Percentiles rank a stretch among this genome's conserved stretches.
phyloP scores from a whole-genome alignment of 202 grass and related monocot genomes.

The Eragrostis tef region DNA sequence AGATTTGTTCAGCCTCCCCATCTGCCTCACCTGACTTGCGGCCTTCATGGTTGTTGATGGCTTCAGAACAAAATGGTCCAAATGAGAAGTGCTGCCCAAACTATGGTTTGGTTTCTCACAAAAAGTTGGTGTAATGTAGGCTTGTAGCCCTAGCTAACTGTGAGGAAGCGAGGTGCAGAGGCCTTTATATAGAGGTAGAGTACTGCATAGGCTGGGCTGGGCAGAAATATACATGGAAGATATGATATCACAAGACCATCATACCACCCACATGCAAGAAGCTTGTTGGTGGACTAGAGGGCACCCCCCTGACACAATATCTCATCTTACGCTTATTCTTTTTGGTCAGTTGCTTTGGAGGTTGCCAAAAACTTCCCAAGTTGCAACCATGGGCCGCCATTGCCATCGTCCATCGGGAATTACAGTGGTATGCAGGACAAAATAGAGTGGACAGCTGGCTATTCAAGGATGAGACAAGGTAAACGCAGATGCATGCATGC shows the following conservation, averaged over 20 bases:
- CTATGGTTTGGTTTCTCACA: conserved; percentile 3
- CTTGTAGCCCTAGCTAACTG: conserved; percentile 28
- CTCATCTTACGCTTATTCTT: conserved; percentile 4
- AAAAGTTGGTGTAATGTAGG: conserved; percentile 5
- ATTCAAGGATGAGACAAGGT: conserved; percentile 21
- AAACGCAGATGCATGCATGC: conserved; percentile 23
- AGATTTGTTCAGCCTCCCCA: conserved; percentile 54
- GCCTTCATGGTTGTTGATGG: conserved; percentile 34
- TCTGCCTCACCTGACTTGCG: conserved; percentile 54
- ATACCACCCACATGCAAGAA: conserved; percentile 48
- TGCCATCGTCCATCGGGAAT: background rate
- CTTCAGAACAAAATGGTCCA: background rate
- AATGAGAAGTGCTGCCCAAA: background rate
- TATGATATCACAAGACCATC: conserved; percentile 44
- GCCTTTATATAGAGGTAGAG: conserved; percentile 40
- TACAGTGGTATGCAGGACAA: conserved; percentile 30
- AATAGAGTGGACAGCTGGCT: conserved; percentile 27
- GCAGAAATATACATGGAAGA: background rate
- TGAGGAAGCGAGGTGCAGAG: background rate
- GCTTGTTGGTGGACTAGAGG: conserved; percentile 31
- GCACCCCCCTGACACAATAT: conserved; percentile 24
- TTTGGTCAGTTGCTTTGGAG: conserved; percentile 1
- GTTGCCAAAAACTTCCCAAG: background rate
- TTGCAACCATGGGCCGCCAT: background rate
- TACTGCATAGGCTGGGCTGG: background rate